These are phyloP conservation scores for Simplicillium sp. DNA, from an alignment of 2,329 filamentous ascomycete species.

Conservation along the genomic window DNA sequence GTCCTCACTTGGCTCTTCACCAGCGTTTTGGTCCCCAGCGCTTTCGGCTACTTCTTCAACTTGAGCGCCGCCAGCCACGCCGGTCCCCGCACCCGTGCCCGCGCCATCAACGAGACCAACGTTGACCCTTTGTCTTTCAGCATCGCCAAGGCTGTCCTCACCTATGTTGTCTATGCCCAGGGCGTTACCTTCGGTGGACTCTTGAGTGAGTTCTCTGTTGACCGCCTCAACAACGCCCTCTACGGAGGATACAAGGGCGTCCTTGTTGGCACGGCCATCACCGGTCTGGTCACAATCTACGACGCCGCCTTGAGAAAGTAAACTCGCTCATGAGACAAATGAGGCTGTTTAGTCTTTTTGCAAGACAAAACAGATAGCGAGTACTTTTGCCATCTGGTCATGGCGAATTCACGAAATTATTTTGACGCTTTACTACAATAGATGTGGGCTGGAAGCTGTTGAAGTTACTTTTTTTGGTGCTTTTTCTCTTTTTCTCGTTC, in stretches of 20 bases:
- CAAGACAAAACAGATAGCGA: neutral
- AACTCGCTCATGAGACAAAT: constrained; percentile 1
- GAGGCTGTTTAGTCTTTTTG: neutral
- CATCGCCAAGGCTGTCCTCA: constrained; percentile 73
- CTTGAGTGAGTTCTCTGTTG: constrained; percentile 49
- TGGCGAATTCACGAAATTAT: no score
- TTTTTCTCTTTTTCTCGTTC: neutral
- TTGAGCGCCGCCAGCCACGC: constrained; percentile 47
- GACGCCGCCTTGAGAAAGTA: constrained; percentile 68
- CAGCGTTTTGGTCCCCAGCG: constrained; percentile 57
- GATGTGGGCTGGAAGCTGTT: no score
- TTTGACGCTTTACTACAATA: no score
- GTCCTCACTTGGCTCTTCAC: constrained; percentile 69
- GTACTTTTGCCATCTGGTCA: no score
- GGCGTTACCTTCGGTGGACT: constrained; percentile 53
- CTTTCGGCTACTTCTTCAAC: constrained; percentile 86
- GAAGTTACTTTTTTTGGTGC: neutral
- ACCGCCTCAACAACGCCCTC: constrained; percentile 54
- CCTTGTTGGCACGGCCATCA: constrained; percentile 58
- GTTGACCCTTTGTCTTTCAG: constrained; percentile 88
- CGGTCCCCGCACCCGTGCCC: constrained; percentile 30
- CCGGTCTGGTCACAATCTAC: constrained; percentile 61
- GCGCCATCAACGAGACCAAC: constrained; percentile 26
- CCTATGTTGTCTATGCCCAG: constrained; percentile 71
- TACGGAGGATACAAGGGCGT: constrained; percentile 65